These are phyloP conservation scores for Colletotrichum magnum DNA, from an alignment of 2,329 filamentous ascomycete species.

Conservation along the genomic window DNA sequence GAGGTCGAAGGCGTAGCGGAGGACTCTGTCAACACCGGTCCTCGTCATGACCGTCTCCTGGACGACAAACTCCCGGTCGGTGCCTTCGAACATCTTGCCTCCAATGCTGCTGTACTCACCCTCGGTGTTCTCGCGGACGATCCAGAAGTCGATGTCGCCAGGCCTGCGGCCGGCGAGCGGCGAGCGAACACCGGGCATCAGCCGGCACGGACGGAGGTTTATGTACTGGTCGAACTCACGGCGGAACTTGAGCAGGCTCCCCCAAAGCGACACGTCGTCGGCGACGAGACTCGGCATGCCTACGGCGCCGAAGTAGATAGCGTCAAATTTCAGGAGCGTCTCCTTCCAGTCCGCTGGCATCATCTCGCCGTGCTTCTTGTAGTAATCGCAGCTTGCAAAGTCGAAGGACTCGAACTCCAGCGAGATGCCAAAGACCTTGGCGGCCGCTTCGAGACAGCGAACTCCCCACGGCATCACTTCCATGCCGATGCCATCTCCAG, in stretches of 20 bases:
- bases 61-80: constrained; percentile 72
- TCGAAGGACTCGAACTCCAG: constrained; percentile 74
- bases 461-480: constrained; percentile 68
- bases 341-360: constrained; percentile 56
- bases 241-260: constrained; percentile 74
- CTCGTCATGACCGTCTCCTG: constrained; percentile 76
- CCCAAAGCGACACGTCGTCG: constrained; percentile 77
- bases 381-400: constrained; percentile 73
- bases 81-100: constrained; percentile 70
- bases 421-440: constrained; percentile 63
- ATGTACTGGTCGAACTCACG: constrained; percentile 76
- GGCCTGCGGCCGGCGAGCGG: constrained; percentile 66
- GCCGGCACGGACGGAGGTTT: constrained; percentile 74
- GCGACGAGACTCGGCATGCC: constrained; percentile 71
- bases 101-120: constrained; percentile 77
- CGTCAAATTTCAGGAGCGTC: constrained; percentile 61
- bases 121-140: constrained; percentile 77
- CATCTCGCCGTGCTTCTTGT: constrained; percentile 59
- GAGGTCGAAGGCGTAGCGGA: constrained; percentile 75
- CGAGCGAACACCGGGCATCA: constrained; percentile 72
- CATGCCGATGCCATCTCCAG: constrained; percentile 78
- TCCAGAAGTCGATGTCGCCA: constrained; percentile 75
- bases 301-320: constrained; percentile 76
- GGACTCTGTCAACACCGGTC: constrained; percentile 69
- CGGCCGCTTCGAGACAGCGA: constrained; percentile 54